These are phyloP conservation scores for Lasiosphaeria ovina DNA, from an alignment of 495 filamentous ascomycete species.

Conservation along the genomic window DNA sequence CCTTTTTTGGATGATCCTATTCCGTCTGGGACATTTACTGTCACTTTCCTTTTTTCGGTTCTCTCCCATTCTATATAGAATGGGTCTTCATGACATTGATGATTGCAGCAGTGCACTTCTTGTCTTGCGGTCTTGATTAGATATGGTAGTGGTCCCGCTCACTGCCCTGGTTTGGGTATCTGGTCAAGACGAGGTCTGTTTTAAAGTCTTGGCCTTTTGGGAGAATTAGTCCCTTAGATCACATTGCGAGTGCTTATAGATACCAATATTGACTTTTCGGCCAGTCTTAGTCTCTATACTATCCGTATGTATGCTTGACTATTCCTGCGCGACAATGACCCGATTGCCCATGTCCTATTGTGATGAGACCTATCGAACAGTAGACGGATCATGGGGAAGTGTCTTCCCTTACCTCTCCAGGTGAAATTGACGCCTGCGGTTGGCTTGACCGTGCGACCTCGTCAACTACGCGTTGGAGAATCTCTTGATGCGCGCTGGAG, in stretches of 20 bases:
- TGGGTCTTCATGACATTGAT: constrained; percentile 2
- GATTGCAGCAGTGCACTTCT: neutral
- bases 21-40: neutral
- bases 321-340: neutral
- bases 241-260: constrained; percentile 14
- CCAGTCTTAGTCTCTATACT: neutral
- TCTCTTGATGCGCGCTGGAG: constrained; percentile 24
- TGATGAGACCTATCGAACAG: no score
- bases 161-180: neutral
- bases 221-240: constrained; percentile 9
- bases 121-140: neutral
- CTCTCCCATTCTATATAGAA: neutral
- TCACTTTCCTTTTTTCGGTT: neutral
- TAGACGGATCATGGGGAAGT: neutral
- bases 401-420: neutral
- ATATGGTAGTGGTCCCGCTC: neutral
- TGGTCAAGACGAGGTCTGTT: neutral
- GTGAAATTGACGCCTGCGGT: constrained; percentile 19
- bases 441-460: constrained; percentile 12
- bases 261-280: constrained; percentile 8
- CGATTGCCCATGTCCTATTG: no score
- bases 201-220: constrained; percentile 3
- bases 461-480: constrained; percentile 25
- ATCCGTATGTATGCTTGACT: neutral
- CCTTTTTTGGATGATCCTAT: neutral